A percentile compares a stretch with the other conserved stretches of the same genome.
Conservation (phyloP, 2,329 filamentous ascomycete species). For the Stachybotrys chartarum region DNA sequence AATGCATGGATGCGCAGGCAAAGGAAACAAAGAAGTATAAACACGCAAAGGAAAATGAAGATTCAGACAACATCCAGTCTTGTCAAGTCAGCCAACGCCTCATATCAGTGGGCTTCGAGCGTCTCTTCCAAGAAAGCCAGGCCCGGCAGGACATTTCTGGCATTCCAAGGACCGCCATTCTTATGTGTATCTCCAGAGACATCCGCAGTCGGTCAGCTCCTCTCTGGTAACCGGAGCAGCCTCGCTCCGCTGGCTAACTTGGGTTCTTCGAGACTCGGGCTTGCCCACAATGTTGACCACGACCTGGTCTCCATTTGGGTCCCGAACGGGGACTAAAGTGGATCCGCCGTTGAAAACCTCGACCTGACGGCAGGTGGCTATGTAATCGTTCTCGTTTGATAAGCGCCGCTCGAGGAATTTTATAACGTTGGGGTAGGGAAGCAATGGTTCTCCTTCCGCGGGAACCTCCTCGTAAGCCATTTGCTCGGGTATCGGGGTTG, state of each 20-base stretch:
- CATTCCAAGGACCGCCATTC: no score
- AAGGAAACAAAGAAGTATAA: not conserved
- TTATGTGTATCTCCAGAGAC: conserved; percentile 44
- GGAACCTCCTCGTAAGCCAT: conserved; percentile 3
- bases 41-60: not conserved
- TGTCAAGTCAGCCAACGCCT: no score
- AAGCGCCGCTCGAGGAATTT: conserved; percentile 49
- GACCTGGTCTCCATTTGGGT: conserved; percentile 31
- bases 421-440: conserved; percentile 41
- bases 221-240: not conserved
- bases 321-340: conserved; percentile 24
- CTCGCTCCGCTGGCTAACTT: conserved; percentile 6
- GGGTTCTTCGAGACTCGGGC: not conserved
- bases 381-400: conserved; percentile 17
- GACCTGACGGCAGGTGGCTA: conserved; percentile 42
- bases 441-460: conserved; percentile 6
- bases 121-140: no score
- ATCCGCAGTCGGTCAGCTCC: conserved; percentile 44
- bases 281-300: conserved; percentile 37
- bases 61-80: not conserved
- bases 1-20: not conserved
- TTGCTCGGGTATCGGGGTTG: not conserved
- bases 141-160: no score
- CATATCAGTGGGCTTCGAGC: no score
- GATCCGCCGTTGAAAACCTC: conserved; percentile 32